Percentiles rank a stretch among this genome's conserved stretches.
Evolutionary conservation across 805 yeast genomes (phyloP).

Genomic region (Zygosaccharomyces bailii): DNA sequence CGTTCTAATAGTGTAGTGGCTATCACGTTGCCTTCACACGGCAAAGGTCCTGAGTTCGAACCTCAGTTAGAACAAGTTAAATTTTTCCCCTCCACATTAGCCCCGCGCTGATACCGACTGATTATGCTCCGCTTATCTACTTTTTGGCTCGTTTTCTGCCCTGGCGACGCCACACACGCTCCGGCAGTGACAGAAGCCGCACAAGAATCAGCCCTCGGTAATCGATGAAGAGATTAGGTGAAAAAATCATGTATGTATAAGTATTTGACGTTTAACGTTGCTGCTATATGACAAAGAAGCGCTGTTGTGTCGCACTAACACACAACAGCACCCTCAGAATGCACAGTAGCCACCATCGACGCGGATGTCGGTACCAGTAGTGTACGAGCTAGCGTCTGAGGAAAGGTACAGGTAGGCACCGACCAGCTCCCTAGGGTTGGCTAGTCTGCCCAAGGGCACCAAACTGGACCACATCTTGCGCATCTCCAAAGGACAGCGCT

Average conservation of each 20-base stretch:
- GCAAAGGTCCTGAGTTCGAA: conserved; percentile 39
- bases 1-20: conserved; percentile 37
- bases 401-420: conserved; percentile 82
- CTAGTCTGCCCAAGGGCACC: conserved; percentile 74
- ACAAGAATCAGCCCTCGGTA: no score
- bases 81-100: conserved; percentile 11
- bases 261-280: no score
- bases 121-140: no score
- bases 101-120: no score
- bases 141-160: no score
- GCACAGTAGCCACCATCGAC: conserved; percentile 67
- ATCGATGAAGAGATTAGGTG: no score
- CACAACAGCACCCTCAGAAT: not conserved
- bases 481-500: conserved; percentile 43
- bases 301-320: no score
- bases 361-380: conserved; percentile 72
- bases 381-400: conserved; percentile 73
- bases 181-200: no score
- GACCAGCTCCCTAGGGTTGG: conserved; percentile 64
- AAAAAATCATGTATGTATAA: no score
- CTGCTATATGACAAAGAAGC: no score
- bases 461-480: conserved; percentile 47
- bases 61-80: conserved; percentile 33
- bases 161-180: no score
- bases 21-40: conserved; percentile 39